A percentile compares a stretch with the other conserved stretches of the same genome.
Conservation (phyloP, 2,329 filamentous ascomycete species). For the Drechslerella dactyloides region DNA sequence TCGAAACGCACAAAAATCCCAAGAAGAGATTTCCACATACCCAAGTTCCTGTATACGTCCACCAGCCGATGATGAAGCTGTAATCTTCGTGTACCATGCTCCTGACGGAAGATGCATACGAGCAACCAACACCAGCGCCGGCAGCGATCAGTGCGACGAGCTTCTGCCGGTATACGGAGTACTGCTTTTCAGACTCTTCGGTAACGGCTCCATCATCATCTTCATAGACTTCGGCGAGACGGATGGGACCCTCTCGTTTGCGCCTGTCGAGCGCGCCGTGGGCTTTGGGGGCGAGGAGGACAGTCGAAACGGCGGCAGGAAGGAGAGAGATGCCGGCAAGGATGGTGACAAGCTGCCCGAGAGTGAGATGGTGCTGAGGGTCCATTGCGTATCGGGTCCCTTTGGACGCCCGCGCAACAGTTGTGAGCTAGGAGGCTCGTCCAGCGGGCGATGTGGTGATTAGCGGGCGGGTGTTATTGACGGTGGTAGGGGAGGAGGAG, state of each 20-base stretch:
- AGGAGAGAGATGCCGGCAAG: conserved; percentile 34
- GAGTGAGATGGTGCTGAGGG: conserved; percentile 32
- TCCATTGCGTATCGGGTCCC: background rate
- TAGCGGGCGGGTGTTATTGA: background rate
- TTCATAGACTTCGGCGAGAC: conserved; percentile 64
- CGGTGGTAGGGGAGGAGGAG: background rate
- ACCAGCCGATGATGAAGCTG: conserved; percentile 64
- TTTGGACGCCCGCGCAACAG: too few species aligned
- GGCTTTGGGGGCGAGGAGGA: conserved; percentile 28
- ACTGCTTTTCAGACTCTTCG: conserved; percentile 67
- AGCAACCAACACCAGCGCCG: conserved; percentile 64
- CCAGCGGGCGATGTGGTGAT: too few species aligned
- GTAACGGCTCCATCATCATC: conserved; percentile 74
- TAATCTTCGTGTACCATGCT: conserved; percentile 60
- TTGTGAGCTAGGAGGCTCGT: too few species aligned
- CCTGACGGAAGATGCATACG: conserved; percentile 66
- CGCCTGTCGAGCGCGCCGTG: conserved; percentile 37
- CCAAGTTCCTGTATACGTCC: conserved; percentile 69
- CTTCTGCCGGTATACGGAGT: conserved; percentile 68
- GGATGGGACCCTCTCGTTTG: conserved; percentile 39
- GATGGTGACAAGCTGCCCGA: conserved; percentile 41
- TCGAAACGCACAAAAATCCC: conserved; percentile 8
- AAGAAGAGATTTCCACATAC: conserved; percentile 61
- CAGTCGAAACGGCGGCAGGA: conserved; percentile 24
- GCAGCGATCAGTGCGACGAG: conserved; percentile 65